phyloP scores from a whole-genome alignment of 495 filamentous ascomycete species.

The Aspergillus panamensis region DNA sequence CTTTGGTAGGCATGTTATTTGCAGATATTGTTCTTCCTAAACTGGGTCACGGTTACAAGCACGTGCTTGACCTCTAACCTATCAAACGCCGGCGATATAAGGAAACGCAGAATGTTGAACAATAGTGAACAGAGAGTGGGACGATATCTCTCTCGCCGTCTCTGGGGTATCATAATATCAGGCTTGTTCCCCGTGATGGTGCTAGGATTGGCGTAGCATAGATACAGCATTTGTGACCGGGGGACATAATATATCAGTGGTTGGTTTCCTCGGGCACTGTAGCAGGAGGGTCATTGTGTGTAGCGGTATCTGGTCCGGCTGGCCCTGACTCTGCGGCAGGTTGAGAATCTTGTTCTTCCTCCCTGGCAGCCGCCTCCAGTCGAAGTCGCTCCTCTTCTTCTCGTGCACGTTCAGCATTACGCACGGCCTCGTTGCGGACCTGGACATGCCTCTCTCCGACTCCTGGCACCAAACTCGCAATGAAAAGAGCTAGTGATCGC shows the following conservation, averaged over 20 bases:
- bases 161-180: neutral
- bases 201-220: neutral
- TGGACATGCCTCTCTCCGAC: constrained; percentile 79
- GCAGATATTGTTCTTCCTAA: too few species aligned
- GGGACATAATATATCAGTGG: neutral
- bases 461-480: constrained; percentile 81
- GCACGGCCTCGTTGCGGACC: constrained; percentile 57
- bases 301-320: neutral
- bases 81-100: too few species aligned
- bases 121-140: neutral
- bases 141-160: neutral
- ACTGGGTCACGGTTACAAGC: too few species aligned
- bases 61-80: too few species aligned
- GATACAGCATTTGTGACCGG: neutral
- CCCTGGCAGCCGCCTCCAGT: constrained; percentile 4
- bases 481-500: constrained; percentile 72
- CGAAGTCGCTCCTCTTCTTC: constrained; percentile 33
- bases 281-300: constrained; percentile 2
- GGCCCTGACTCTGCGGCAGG: constrained; percentile 1
- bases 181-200: neutral
- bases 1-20: too few species aligned
- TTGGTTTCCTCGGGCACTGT: constrained; percentile 17
- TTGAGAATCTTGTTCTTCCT: constrained; percentile 7
- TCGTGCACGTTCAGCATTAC: constrained; percentile 47
- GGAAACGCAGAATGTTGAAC: neutral